Evolutionary conservation across 768 basidiomycete species (phyloP), one percentile per base, ranked within the genome.

Genomic region (Tephrocybe sp.): DNA sequence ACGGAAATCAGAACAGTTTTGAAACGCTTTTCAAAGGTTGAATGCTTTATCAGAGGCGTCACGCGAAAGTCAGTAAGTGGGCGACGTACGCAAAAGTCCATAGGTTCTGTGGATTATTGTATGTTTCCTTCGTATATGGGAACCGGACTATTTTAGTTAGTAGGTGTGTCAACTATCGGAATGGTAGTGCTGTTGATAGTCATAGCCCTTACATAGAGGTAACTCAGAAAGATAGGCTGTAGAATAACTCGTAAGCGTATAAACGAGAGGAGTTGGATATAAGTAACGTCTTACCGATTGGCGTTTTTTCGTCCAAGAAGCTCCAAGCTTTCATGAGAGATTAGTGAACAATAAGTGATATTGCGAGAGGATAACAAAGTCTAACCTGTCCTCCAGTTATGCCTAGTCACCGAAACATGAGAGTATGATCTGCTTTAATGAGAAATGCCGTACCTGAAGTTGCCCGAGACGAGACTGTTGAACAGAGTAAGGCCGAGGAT

Each of bases 31-130:
- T n/a, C n/a, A n/a, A n/a, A n/a, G n/a, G 9, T 34, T 8, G 8
- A 22, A 15, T 19, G 16, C 12, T 45, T 45, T 4, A 37, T 27
- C 16, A n/a, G 18, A 47, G 42, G 15, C 30, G 11, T 8, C 9
- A 11, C 46, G 36, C 12, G n/a, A n/a, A n/a, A 18, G 13, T 5
- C 4, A 42, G 24, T n/a, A 29, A 16, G 15, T 13, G 47, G n/a
- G 13, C n/a, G 21, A 69, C 73, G 47, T 66, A 80, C 80, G 78
- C 77, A 45, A 79, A 82, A 5, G 57, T 65, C 80, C 82, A 84
- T 11, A 84, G 62, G 50, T 75, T 78, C 46, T 82, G 77, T 0
- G 82, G 82, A 57, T 83, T 75, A 63, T 80, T 84, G 68, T 82
- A 84, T 3, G 82, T 84, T 21, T 80, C 78, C 39, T 62, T 64